A percentile compares a stretch with the other conserved stretches of the same genome.
These are phyloP conservation scores for Hyaloscypha variabilis DNA, from an alignment of 495 filamentous ascomycete genomes.

Conservation along the genomic window DNA sequence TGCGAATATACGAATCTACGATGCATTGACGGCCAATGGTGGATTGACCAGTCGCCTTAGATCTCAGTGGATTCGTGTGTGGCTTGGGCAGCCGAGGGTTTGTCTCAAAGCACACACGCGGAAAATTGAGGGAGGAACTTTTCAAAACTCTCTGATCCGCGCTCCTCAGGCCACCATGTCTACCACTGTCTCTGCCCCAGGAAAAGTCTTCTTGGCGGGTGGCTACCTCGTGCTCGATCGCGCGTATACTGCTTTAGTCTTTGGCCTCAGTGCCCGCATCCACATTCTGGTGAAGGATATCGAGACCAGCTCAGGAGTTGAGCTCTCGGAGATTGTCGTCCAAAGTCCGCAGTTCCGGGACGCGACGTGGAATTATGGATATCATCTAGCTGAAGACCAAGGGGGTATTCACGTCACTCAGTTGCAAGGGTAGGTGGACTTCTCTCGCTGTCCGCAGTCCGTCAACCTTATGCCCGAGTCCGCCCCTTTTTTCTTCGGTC, in stretches of 20 bases:
- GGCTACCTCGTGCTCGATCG: conserved; percentile 95
- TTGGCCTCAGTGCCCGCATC: conserved; percentile 92
- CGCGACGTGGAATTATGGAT: conserved; percentile 84
- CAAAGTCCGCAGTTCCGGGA: conserved; percentile 87
- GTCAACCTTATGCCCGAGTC: conserved; percentile 1
- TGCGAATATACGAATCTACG: too few species aligned
- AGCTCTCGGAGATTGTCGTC: conserved; percentile 73
- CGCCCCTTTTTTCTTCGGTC: conserved; percentile 11
- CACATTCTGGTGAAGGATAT: conserved; percentile 77
- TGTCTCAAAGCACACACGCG: background rate
- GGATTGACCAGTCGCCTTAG: background rate
- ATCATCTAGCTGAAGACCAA: conserved; percentile 64
- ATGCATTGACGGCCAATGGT: conserved; percentile 7
- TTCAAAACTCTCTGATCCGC: background rate
- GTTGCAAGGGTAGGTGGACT: conserved; percentile 68
- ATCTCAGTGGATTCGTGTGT: background rate
- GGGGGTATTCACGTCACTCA: conserved; percentile 81
- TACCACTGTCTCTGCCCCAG: conserved; percentile 82
- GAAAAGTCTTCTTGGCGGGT: conserved; percentile 92
- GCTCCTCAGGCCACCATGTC: conserved; percentile 17
- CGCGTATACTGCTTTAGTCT: conserved; percentile 84
- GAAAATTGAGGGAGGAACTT: conserved; percentile 11
- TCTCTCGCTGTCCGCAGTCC: conserved; percentile 13
- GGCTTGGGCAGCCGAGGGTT: background rate
- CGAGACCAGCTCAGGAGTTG: conserved; percentile 56